Conservation (phyloP, 202 grass and related monocot species). For the Digitaria exilis region DNA sequence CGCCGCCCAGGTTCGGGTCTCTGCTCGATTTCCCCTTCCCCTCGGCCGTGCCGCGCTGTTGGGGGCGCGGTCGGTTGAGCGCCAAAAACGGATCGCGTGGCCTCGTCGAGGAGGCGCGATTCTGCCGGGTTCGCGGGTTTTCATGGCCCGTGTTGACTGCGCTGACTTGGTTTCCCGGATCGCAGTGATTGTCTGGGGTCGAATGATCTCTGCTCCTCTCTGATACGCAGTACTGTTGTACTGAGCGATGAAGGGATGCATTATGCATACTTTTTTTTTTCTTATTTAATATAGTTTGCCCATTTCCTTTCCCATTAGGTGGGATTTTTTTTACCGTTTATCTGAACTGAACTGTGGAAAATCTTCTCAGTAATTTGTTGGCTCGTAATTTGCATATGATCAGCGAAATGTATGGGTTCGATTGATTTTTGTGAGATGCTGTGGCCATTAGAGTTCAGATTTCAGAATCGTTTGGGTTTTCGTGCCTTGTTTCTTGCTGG, state of each 20-base stretch:
- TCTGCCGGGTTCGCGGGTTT: background rate
- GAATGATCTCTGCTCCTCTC: background rate
- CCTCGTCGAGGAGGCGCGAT: conserved; percentile 18
- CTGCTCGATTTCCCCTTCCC: background rate
- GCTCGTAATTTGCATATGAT: background rate
- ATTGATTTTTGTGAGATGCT: conserved; percentile 21
- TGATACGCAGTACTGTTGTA: background rate
- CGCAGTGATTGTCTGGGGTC: background rate
- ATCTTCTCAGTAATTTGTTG: background rate
- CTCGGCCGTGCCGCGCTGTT: background rate
- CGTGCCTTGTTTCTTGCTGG: conserved; percentile 34
- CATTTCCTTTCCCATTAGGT: background rate
- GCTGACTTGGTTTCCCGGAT: background rate
- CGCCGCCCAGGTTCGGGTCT: conserved; percentile 49
- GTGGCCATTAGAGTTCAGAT: conserved; percentile 1
- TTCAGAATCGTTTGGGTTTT: conserved; percentile 24
- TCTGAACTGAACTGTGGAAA: background rate
- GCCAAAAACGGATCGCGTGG: conserved; percentile 32
- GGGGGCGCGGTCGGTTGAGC: background rate
- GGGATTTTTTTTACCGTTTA: background rate
- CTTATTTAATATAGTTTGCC: conserved; percentile 8
- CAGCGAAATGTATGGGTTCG: background rate
- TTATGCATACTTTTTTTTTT: too few species aligned
- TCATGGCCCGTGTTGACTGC: background rate
- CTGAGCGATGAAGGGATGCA: background rate